A percentile compares a stretch with the other conserved stretches of the same genome.
These are phyloP conservation scores for Salinomyces thailandicus DNA, from an alignment of 2,329 filamentous ascomycete genomes.

Conservation along the genomic window DNA sequence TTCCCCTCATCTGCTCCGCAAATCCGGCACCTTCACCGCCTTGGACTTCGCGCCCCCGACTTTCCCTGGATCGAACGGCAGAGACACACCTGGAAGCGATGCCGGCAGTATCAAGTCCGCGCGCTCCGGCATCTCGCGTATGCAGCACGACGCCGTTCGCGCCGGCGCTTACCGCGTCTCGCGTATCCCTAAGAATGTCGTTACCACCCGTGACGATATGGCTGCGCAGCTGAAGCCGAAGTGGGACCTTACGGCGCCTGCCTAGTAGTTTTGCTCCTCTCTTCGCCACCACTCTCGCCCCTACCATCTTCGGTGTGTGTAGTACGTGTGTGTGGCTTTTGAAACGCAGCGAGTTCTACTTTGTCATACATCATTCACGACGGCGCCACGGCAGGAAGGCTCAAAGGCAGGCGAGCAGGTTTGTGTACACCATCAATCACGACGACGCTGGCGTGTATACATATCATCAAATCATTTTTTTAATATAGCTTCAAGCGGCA, in stretches of 20 bases:
- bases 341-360: no score
- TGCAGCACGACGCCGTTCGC: slow-evolving; percentile 61
- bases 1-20: slow-evolving; percentile 73
- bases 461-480: no score
- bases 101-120: slow-evolving; percentile 53
- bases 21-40: slow-evolving; percentile 65
- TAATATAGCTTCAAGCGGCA: no score
- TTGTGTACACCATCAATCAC: no score
- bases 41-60: slow-evolving; percentile 74
- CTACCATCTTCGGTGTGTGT: no score
- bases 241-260: slow-evolving; percentile 14
- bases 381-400: no score
- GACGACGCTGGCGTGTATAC: no score
- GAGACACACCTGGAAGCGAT: slow-evolving; percentile 32
- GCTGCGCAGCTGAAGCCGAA: slow-evolving; percentile 45
- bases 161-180: slow-evolving; percentile 78
- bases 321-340: no score
- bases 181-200: slow-evolving; percentile 67
- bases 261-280: no score
- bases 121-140: slow-evolving; percentile 63
- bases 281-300: no score
- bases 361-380: no score
- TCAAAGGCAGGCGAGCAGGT: no score
- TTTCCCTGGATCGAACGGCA: slow-evolving; percentile 44
- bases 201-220: slow-evolving; percentile 65